A percentile compares a stretch with the other conserved stretches of the same genome.
Conservation (phyloP, 495 filamentous ascomycete species). For the Xylaria scruposa region DNA sequence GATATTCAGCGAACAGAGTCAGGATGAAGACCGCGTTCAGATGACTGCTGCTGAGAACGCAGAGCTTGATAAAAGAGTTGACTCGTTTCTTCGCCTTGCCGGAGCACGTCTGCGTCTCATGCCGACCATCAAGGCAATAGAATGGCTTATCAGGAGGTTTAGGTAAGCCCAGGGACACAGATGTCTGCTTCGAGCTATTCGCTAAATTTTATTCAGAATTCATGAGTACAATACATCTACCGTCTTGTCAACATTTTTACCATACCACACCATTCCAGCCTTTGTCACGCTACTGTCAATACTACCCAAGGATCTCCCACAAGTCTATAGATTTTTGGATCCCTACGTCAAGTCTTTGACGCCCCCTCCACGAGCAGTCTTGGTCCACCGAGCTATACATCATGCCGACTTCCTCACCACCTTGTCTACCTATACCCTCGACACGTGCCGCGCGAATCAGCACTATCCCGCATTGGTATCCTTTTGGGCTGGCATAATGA, state of each 20-base stretch:
- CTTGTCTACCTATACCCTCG: slow-evolving; percentile 76
- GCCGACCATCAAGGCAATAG: slow-evolving; percentile 86
- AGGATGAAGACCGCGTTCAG: slow-evolving; percentile 80
- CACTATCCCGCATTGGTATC: slow-evolving; percentile 78
- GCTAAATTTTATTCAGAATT: slow-evolving; percentile 64
- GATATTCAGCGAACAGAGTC: slow-evolving; percentile 92
- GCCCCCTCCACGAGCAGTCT: slow-evolving; percentile 75
- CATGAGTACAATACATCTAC: slow-evolving; percentile 87
- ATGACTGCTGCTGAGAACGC: slow-evolving; percentile 82
- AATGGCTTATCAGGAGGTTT: slow-evolving; percentile 93
- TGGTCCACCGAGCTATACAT: slow-evolving; percentile 80
- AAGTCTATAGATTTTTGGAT: slow-evolving; percentile 80
- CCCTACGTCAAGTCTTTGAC: slow-evolving; percentile 80
- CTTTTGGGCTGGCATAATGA: slow-evolving; percentile 86
- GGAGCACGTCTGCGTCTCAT: slow-evolving; percentile 78
- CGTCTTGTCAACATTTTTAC: slow-evolving; percentile 86
- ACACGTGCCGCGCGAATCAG: slow-evolving; percentile 67
- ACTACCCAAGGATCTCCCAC: slow-evolving; percentile 71
- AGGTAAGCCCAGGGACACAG: slow-evolving; percentile 61
- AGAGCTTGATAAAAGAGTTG: slow-evolving; percentile 76
- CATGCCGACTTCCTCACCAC: slow-evolving; percentile 71
- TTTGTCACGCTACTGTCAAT: slow-evolving; percentile 85
- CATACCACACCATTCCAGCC: slow-evolving; percentile 82
- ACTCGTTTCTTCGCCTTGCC: slow-evolving; percentile 80
- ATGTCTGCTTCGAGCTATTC: neutral